phyloP scores from a whole-genome alignment of 2,329 filamentous ascomycete genomes.

The Pseudogymnoascus sp. region DNA sequence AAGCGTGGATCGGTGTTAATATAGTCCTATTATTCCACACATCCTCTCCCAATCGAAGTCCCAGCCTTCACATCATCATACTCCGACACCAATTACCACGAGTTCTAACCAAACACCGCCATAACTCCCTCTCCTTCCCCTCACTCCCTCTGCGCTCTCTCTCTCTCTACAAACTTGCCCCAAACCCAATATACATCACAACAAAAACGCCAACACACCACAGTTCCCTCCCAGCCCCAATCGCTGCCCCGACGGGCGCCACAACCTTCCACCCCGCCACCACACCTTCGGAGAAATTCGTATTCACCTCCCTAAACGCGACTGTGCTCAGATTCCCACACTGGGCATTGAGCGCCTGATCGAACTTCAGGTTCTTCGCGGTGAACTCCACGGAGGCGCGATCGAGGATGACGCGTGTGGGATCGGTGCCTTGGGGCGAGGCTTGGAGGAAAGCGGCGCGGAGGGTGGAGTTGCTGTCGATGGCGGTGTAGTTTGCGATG shows the following conservation, averaged over 20 bases:
- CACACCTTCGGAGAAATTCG: slow-evolving; percentile 36
- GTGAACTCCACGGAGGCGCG: slow-evolving; percentile 24
- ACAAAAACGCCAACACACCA: neutral
- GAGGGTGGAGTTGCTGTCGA: slow-evolving; percentile 37
- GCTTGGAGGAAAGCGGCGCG: slow-evolving; percentile 38
- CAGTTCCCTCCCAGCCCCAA: neutral
- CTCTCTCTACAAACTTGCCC: neutral
- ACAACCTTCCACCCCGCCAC: slow-evolving; percentile 21
- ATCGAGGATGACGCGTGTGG: slow-evolving; percentile 34
- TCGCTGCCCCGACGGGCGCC: neutral
- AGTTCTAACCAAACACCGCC: neutral
- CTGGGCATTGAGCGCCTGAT: slow-evolving; percentile 33
- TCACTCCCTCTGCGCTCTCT: neutral
- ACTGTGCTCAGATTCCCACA: slow-evolving; percentile 39
- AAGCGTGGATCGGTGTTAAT: neutral
- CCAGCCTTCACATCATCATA: neutral
- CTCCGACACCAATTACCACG: neutral
- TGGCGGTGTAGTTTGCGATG: slow-evolving; percentile 39
- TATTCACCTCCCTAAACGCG: slow-evolving; percentile 35
- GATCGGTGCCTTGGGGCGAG: slow-evolving; percentile 33
- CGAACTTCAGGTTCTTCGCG: slow-evolving; percentile 31
- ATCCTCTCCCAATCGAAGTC: neutral
- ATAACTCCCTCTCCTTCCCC: too few species aligned
- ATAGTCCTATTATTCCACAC: neutral
- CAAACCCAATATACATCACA: neutral